Evolutionary conservation across 768 basidiomycete genomes (phyloP).

Genomic region (Kwoniella dejecticola): DNA sequence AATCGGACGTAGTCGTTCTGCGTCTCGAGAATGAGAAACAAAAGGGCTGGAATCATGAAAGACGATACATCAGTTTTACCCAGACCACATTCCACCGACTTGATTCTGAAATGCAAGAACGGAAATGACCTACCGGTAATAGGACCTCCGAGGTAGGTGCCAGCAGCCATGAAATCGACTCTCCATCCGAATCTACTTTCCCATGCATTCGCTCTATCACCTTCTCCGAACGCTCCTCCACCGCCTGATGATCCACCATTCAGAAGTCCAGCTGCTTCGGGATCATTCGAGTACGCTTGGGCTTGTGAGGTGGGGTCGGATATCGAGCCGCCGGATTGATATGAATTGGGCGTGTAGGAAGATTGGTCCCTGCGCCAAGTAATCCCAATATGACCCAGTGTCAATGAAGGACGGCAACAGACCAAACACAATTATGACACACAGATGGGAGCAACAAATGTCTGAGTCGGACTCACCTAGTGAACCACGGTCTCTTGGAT

Average conservation of each 20-base stretch:
- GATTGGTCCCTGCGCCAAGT: slow-evolving; percentile 40
- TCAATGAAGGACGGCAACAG: too few relatives aligned
- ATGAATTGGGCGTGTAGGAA: slow-evolving; percentile 59
- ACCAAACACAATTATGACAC: too few relatives aligned
- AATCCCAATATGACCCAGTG: too few relatives aligned
- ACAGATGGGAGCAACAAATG: too few relatives aligned
- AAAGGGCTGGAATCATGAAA: slow-evolving; percentile 59
- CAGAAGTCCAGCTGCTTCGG: slow-evolving; percentile 59
- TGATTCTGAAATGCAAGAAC: not conserved
- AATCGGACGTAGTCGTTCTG: slow-evolving; percentile 76
- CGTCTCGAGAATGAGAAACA: slow-evolving; percentile 71
- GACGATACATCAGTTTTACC: not conserved
- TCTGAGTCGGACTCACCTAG: slow-evolving; percentile 50
- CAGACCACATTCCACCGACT: not conserved
- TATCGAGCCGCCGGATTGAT: slow-evolving; percentile 68
- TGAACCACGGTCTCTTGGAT: slow-evolving; percentile 63
- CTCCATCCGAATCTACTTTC: slow-evolving; percentile 69
- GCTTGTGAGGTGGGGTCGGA: slow-evolving; percentile 46
- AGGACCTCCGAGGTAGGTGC: slow-evolving; percentile 70
- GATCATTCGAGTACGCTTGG: slow-evolving; percentile 48
- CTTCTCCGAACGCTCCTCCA: slow-evolving; percentile 54
- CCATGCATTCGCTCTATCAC: slow-evolving; percentile 64
- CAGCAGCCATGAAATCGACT: slow-evolving; percentile 68
- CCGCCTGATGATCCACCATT: slow-evolving; percentile 44
- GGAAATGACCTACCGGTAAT: slow-evolving; percentile 64